Percentiles rank a stretch among this genome's conserved stretches.
Evolutionary conservation across 2,329 filamentous ascomycete species (phyloP).

Genomic region (Trichoderma gracile): DNA sequence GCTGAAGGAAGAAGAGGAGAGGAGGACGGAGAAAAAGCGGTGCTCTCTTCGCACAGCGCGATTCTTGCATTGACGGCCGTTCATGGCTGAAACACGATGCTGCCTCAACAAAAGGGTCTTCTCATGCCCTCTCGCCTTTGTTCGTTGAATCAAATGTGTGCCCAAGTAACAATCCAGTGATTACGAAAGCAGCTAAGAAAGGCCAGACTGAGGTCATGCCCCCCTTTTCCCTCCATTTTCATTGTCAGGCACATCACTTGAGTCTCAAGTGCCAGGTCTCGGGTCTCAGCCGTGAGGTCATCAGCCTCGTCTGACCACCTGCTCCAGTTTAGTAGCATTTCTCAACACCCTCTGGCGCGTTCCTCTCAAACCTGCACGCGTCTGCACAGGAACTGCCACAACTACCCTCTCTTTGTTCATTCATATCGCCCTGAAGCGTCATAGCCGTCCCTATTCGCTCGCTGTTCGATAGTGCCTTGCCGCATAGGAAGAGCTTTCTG

Average conservation of each 20-base stretch:
- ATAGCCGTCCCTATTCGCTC: not conserved
- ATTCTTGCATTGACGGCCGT: conserved; percentile 12
- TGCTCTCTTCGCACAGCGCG: not conserved
- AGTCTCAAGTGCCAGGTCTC: conserved; percentile 11
- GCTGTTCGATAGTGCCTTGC: conserved; percentile 9
- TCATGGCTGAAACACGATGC: not conserved
- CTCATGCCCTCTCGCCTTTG: not conserved
- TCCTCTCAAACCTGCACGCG: conserved; percentile 1
- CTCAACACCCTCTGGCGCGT: conserved; percentile 9
- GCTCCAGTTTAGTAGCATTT: conserved; percentile 8
- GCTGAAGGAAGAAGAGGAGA: not conserved
- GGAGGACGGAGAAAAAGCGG: not conserved
- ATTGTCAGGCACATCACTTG: conserved; percentile 19
- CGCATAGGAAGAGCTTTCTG: not conserved
- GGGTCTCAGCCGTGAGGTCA: conserved; percentile 24
- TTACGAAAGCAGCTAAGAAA: conserved; percentile 12
- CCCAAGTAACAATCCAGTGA: not conserved
- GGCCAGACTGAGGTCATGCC: conserved; percentile 24
- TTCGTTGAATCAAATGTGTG: not conserved
- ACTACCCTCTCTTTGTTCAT: not conserved
- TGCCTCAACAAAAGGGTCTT: not conserved
- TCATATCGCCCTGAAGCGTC: not conserved
- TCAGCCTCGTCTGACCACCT: conserved; percentile 27
- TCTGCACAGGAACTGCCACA: not conserved
- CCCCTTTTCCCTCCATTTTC: not conserved